These are phyloP conservation scores for Raffaelea arxii DNA, from an alignment of 2,329 filamentous ascomycete genomes.

Conservation along the genomic window DNA sequence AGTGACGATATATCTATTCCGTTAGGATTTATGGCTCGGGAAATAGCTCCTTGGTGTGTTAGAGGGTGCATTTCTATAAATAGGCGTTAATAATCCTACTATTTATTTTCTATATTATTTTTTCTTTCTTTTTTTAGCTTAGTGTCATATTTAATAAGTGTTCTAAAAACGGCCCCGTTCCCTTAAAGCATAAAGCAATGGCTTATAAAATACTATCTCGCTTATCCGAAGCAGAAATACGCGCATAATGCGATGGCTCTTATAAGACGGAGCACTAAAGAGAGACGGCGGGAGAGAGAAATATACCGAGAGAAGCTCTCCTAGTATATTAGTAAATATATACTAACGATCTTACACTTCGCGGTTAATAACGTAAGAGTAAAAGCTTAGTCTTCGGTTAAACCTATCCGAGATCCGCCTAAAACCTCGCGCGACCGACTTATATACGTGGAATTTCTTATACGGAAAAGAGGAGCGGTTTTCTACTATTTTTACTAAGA, in stretches of 20 bases:
- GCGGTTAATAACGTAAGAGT: background rate
- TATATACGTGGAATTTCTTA: background rate
- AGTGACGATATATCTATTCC: too few relatives aligned
- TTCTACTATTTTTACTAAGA: background rate
- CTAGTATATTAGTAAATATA: background rate
- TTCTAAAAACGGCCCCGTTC: background rate
- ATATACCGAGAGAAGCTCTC: background rate
- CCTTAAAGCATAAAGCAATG: background rate
- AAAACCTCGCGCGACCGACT: background rate
- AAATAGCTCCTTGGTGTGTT: too few relatives aligned
- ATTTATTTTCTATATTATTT: too few relatives aligned
- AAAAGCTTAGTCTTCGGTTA: background rate
- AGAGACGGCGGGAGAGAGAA: background rate
- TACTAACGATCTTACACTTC: background rate
- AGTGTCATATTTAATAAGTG: background rate
- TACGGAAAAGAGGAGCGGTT: background rate
- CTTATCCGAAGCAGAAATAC: too few relatives aligned
- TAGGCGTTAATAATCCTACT: too few relatives aligned
- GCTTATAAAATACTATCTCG: too few relatives aligned
- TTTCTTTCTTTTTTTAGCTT: too few relatives aligned
- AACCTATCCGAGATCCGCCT: background rate
- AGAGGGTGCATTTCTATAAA: too few relatives aligned
- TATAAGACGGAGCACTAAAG: background rate
- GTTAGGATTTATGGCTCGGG: too few relatives aligned
- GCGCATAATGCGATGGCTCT: background rate